Base-by-base conservation (phyloP, 768 basidiomycete species). In the Aureoboletus auriporus region DNA sequence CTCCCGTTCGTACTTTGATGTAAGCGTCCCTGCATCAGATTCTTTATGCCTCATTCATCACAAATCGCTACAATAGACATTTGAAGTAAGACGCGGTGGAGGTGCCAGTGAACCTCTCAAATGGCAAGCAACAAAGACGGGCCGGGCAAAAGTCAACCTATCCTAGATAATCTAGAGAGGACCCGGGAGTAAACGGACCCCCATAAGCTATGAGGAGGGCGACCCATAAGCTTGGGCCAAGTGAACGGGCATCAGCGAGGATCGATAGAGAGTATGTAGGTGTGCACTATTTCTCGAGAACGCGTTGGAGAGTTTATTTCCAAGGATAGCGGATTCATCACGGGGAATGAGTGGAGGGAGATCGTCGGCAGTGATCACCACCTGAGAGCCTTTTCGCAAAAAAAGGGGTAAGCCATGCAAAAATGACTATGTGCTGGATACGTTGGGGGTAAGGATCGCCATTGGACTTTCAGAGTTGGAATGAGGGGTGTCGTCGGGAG, bases 391-490 rank as follows among this genome's bases (percentile, higher is more conserved):
- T 59, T 83, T 84, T 55, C 71, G 75, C 81, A n/a, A 93, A 78
- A 14, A 93, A 76, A 0, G 78, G 77, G 1, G 89, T 90, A 73
- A 97, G 78, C 93, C 93, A 98, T 0, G 73, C n/a, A n/a, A 69
- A 61, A 96, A 98, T 1, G 82, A 84, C 78, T 85, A 91, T 34
- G 79, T 73, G 58, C 86, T 90, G 63, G 83, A 94, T 17, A 92
- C 70, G 62, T 91, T 93, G 13, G 93, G 88, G 0, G 80, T 84
- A 13, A 85, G 57, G 1, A 84, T 68, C 0, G 60, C 72, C 87
- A 60, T 92, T 88, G n/a, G n/a, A n/a, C 11, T 63, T n/a, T n/a
- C n/a, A n/a, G n/a, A n/a, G n/a, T n/a, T n/a, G n/a, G n/a, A n/a
- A n/a, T n/a, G n/a, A n/a, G n/a, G n/a, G n/a, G n/a, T n/a, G n/a